Evolutionary conservation across 805 yeast genomes (phyloP).

Genomic region (Wickerhamiella galacta): DNA sequence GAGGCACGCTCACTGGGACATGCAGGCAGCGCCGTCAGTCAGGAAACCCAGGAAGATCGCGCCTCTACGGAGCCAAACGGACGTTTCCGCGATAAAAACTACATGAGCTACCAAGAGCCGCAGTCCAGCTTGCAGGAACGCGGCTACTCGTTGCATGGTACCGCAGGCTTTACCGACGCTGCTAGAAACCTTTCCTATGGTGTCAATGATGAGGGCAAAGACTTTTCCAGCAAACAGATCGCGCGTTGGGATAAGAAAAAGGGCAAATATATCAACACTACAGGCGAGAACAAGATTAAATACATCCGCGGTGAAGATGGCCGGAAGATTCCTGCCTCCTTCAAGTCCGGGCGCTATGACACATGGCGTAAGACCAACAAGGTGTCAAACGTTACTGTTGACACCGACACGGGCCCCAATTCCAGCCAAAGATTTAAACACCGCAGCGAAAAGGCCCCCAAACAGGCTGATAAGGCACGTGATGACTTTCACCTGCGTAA

Average conservation of each 20-base stretch:
- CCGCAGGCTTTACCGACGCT: slow-evolving; percentile 56
- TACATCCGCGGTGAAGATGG: slow-evolving; percentile 93
- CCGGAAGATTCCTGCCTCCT: slow-evolving; percentile 77
- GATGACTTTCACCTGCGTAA: slow-evolving; percentile 74
- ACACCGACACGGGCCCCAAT: slow-evolving; percentile 20
- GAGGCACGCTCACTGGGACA: slow-evolving; percentile 11
- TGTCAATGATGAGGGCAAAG: slow-evolving; percentile 57
- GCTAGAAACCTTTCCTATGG: slow-evolving; percentile 82
- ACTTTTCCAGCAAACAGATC: slow-evolving; percentile 42
- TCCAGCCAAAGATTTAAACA: slow-evolving; percentile 42
- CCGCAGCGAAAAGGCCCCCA: slow-evolving; percentile 62
- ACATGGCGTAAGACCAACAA: slow-evolving; percentile 71
- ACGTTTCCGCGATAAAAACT: slow-evolving; percentile 58
- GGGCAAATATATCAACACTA: slow-evolving; percentile 69
- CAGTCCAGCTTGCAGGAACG: slow-evolving; percentile 63
- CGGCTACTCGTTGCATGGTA: slow-evolving; percentile 35
- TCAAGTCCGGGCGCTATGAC: slow-evolving; percentile 79
- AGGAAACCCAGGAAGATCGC: slow-evolving; percentile 21
- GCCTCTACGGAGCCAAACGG: slow-evolving; percentile 29
- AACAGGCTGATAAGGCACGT: slow-evolving; percentile 74
- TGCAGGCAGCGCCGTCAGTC: too few relatives aligned
- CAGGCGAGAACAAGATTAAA: slow-evolving; percentile 45
- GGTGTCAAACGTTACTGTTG: slow-evolving; percentile 33
- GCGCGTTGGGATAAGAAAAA: slow-evolving; percentile 89
- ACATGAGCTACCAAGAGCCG: slow-evolving; percentile 82